These are phyloP conservation scores for Eragrostis curvula DNA, from an alignment of 176 grass and related monocot species.

Conservation along the genomic window DNA sequence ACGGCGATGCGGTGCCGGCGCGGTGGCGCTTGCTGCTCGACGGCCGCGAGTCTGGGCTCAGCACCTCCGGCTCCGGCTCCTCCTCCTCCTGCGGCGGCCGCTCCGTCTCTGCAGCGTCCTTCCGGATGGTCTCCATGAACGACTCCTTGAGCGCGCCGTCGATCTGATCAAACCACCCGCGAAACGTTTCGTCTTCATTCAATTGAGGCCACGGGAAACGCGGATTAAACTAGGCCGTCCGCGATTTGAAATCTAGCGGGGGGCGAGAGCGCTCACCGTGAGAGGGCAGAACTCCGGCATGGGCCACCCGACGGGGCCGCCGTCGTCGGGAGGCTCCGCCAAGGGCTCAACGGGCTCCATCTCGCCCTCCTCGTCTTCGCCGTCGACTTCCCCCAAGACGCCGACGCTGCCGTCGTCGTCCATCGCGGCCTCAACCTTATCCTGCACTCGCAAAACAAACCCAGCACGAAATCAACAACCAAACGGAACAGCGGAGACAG, in stretches of 20 bases:
- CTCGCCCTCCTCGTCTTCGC: background rate
- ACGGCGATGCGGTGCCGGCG: conserved; percentile 32
- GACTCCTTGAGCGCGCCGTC: conserved; percentile 52
- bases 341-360: conserved; percentile 56
- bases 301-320: conserved; percentile 53
- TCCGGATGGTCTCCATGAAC: conserved; percentile 47
- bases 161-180: conserved; percentile 26
- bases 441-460: conserved; percentile 37
- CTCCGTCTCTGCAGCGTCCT: conserved; percentile 28
- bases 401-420: background rate
- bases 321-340: conserved; percentile 56
- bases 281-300: conserved; percentile 69
- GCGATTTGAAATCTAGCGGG: background rate
- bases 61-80: conserved; percentile 24
- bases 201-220: background rate
- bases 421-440: conserved; percentile 38
- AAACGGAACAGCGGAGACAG: background rate
- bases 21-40: conserved; percentile 63
- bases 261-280: conserved; percentile 37
- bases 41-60: conserved; percentile 45
- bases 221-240: background rate
- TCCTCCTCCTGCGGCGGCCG: background rate
- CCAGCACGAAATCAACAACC: background rate
- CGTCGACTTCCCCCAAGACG: background rate
- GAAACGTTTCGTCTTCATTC: background rate